Evolutionary conservation across 1,139 yeast species (phyloP).

Genomic region (Yamadazyma dushanensis): DNA sequence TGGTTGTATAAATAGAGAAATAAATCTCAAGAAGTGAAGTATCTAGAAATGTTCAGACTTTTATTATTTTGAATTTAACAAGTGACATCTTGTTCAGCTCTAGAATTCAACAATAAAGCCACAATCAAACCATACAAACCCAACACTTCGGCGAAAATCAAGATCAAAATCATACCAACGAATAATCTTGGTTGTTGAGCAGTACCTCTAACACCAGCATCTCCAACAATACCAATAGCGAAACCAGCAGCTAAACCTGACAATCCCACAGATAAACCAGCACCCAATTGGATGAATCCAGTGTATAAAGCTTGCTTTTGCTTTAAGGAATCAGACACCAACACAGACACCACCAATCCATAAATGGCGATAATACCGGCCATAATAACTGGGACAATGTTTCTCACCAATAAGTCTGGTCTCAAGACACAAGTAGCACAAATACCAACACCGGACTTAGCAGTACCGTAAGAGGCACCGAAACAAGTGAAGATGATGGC

Average conservation of each 20-base stretch:
- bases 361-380: constrained; percentile 99
- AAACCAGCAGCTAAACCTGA: constrained; percentile 97
- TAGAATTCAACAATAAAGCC: constrained; percentile 93
- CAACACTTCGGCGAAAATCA: constrained; percentile 96
- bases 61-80: constrained; percentile 48
- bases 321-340: constrained; percentile 86
- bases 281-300: constrained; percentile 97
- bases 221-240: constrained; percentile 98
- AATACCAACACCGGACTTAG: constrained; percentile 99
- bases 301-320: constrained; percentile 93
- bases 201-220: constrained; percentile 95
- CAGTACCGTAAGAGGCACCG: constrained; percentile 99
- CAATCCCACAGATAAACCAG: constrained; percentile 96
- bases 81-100: constrained; percentile 88
- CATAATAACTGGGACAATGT: constrained; percentile 96
- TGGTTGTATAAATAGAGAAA: constrained; percentile 2
- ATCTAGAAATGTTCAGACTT: constrained; percentile 7
- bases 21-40: constrained; percentile 11
- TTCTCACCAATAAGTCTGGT: constrained; percentile 90
- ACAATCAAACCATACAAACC: constrained; percentile 97
- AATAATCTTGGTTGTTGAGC: constrained; percentile 97
- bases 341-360: constrained; percentile 95
- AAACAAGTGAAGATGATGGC: constrained; percentile 98
- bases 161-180: constrained; percentile 90
- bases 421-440: constrained; percentile 97